Conservation (phyloP, 805 yeast genomes). For the Monosporozyma aquatica region DNA sequence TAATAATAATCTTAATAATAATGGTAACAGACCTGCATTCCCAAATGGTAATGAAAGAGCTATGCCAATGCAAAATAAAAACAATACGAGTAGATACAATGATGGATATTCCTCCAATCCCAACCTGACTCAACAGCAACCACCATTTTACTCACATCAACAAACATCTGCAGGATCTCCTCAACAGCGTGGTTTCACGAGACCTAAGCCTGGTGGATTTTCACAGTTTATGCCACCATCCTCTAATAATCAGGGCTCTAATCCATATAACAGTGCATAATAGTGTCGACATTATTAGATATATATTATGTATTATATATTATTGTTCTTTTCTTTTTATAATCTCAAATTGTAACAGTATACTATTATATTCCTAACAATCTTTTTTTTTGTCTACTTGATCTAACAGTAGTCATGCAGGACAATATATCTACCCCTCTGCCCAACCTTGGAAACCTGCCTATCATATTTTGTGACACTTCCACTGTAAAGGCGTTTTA, state of each 20-base stretch:
- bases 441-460: no score
- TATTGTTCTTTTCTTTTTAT: background rate
- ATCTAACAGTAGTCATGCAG: no score
- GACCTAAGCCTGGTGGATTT: slow-evolving; percentile 13
- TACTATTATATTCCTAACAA: no score
- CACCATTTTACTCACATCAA: slow-evolving; percentile 6
- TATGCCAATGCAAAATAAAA: background rate
- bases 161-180: slow-evolving; percentile 4
- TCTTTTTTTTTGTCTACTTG: no score
- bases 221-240: slow-evolving; percentile 21
- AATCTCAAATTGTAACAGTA: background rate
- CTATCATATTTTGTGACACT: no score
- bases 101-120: background rate
- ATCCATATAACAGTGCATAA: background rate
- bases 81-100: no score
- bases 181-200: background rate
- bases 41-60: slow-evolving; percentile 1
- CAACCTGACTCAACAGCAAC: slow-evolving; percentile 1
- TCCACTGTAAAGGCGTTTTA: no score
- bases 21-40: background rate
- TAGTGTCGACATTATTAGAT: no score
- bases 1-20: slow-evolving; percentile 1
- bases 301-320: no score
- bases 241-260: background rate
- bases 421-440: no score